Conservation (phyloP, 1,284 basidiomycete genomes). For the Pyrrhoderma noxium region DNA sequence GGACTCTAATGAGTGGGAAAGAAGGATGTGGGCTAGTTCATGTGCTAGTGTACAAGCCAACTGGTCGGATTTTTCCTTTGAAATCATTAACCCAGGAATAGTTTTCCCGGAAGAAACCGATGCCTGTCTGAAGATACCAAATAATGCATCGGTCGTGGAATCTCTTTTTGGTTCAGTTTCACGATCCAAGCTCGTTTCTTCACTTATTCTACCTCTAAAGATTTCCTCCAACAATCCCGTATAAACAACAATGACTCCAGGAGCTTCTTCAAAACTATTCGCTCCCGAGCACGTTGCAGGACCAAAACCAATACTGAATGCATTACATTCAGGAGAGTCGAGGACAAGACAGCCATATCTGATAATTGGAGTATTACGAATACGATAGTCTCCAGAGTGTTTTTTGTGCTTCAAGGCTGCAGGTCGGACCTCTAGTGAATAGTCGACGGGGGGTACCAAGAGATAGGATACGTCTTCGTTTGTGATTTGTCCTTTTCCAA, state of each 20-base stretch:
- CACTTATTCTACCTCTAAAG: not conserved
- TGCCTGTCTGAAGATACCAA: constrained; percentile 11
- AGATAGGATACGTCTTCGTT: not conserved
- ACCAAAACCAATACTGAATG: constrained; percentile 14
- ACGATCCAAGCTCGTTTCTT: no score
- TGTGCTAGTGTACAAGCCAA: constrained; percentile 12
- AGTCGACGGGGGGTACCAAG: constrained; percentile 5
- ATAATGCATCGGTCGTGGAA: not conserved
- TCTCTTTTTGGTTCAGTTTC: not conserved
- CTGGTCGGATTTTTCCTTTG: constrained; percentile 11
- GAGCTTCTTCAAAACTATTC: constrained; percentile 8
- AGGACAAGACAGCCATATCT: constrained; percentile 13
- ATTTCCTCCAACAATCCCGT: constrained; percentile 8
- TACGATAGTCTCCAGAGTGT: constrained; percentile 3
- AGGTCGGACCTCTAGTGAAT: constrained; percentile 11
- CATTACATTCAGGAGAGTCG: constrained; percentile 13
- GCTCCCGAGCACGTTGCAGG: constrained; percentile 8
- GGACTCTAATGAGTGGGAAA: constrained; percentile 14
- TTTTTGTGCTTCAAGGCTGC: constrained; percentile 7
- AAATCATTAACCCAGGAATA: not conserved
- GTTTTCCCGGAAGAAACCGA: not conserved
- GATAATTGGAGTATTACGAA: constrained; percentile 5
- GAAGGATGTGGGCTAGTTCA: constrained; percentile 14
- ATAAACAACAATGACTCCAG: constrained; percentile 15
- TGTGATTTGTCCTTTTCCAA: not conserved